Evolutionary conservation across 2,329 filamentous ascomycete species (phyloP).

Genomic region (Bipolaris gigantea): DNA sequence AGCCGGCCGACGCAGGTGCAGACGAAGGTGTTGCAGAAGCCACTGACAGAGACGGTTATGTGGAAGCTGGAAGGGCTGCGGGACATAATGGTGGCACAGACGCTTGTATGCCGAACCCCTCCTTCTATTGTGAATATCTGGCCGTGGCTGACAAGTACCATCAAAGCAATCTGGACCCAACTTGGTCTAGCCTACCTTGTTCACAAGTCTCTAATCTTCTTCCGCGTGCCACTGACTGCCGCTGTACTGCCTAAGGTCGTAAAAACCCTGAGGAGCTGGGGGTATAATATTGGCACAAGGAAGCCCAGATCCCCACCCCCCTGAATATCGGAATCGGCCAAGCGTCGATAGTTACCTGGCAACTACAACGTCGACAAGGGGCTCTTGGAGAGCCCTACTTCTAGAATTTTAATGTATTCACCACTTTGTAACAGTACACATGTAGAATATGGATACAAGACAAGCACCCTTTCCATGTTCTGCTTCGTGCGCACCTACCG

Average conservation of each 20-base stretch:
- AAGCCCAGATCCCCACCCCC: constrained; percentile 43
- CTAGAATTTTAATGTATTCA: constrained; percentile 13
- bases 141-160: constrained; percentile 16
- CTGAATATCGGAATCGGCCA: not conserved
- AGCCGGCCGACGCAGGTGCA: constrained; percentile 51
- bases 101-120: constrained; percentile 67
- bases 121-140: not conserved
- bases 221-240: constrained; percentile 89
- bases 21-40: constrained; percentile 40
- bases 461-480: not conserved
- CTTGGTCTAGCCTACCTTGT: constrained; percentile 92
- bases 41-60: constrained; percentile 33
- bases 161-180: constrained; percentile 73
- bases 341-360: not conserved
- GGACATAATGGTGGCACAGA: constrained; percentile 62
- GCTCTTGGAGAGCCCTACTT: not conserved
- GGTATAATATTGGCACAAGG: constrained; percentile 90
- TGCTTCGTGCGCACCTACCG: not conserved
- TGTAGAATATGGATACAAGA: constrained; percentile 12
- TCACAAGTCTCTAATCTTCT: constrained; percentile 96
- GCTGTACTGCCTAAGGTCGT: constrained; percentile 94
- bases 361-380: not conserved
- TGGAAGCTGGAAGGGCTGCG: constrained; percentile 62
- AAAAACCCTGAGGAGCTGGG: constrained; percentile 81
- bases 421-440: constrained; percentile 13